Evolutionary conservation across 1,284 basidiomycete genomes (phyloP).

Genomic region (Tilletia setariae): DNA sequence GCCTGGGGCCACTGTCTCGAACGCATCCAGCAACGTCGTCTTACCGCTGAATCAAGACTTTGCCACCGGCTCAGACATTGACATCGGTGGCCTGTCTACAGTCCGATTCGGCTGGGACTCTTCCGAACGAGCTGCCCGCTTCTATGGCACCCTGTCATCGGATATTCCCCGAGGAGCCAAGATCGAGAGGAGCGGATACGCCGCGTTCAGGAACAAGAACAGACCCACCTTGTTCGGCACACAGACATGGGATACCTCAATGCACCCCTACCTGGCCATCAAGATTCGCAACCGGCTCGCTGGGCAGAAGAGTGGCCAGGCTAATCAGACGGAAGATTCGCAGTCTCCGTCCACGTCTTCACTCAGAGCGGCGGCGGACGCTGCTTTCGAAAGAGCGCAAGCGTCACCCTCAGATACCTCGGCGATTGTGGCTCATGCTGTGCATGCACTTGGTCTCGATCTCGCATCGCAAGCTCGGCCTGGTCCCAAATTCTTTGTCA

Average conservation of each 20-base stretch:
- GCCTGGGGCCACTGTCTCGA: neutral
- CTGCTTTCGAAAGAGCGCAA: neutral
- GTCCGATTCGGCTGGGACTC: constrained; percentile 39
- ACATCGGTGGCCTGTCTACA: constrained; percentile 80
- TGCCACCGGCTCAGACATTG: constrained; percentile 73
- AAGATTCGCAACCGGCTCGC: constrained; percentile 62
- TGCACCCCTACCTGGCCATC: constrained; percentile 72
- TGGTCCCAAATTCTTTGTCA: constrained; percentile 64
- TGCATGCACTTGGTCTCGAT: constrained; percentile 38
- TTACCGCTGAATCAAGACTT: constrained; percentile 49
- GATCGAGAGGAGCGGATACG: constrained; percentile 59
- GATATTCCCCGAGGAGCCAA: constrained; percentile 49
- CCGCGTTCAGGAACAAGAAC: constrained; percentile 74
- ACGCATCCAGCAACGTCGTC: too few species aligned
- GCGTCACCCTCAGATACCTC: constrained; percentile 57
- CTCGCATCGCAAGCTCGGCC: constrained; percentile 29
- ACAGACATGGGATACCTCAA: constrained; percentile 72
- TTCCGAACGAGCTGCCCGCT: constrained; percentile 38
- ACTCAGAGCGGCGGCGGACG: neutral
- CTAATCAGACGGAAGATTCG: neutral
- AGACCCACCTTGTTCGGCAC: constrained; percentile 72
- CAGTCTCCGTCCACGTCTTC: neutral
- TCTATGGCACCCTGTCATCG: constrained; percentile 53
- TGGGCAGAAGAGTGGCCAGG: neutral
- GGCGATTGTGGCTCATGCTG: constrained; percentile 58